Evolutionary conservation across 352 stramenopile genomes (phyloP).

Genomic region (Pythium vanterpoolii): DNA sequence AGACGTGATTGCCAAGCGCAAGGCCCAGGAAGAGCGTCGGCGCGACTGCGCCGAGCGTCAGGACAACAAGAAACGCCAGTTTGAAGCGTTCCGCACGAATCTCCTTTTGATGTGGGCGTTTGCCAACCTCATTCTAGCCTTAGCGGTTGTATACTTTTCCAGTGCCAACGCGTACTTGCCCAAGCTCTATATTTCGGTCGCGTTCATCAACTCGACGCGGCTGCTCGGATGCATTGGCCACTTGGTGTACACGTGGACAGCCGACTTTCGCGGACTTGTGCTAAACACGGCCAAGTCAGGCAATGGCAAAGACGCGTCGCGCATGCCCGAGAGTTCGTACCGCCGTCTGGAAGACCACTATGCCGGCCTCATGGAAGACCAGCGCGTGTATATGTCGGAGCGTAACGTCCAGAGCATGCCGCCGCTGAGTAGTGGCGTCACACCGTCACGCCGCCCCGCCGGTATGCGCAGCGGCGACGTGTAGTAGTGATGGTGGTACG

Average conservation of each 20-base stretch:
- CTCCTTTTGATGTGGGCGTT: conserved; percentile 79
- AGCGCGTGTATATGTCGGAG: conserved; percentile 45
- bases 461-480: conserved; percentile 7
- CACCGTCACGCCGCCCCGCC: conserved; percentile 4
- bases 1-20: conserved; percentile 75
- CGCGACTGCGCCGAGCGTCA: conserved; percentile 46
- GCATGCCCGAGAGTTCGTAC: conserved; percentile 52
- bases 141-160: conserved; percentile 70
- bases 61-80: conserved; percentile 74
- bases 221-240: conserved; percentile 66
- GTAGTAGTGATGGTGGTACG: not conserved
- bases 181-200: conserved; percentile 67
- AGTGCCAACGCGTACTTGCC: conserved; percentile 57
- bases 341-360: conserved; percentile 74
- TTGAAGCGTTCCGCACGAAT: conserved; percentile 84
- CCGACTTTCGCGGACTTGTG: conserved; percentile 14
- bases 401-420: conserved; percentile 18
- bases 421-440: not conserved
- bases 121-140: conserved; percentile 75
- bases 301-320: conserved; percentile 36
- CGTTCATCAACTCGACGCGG: conserved; percentile 61
- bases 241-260: conserved; percentile 68
- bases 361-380: conserved; percentile 59
- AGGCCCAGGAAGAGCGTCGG: conserved; percentile 63
- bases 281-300: conserved; percentile 29